Conservation (phyloP, 441 rosid genomes). For the Corymbia citriodora region DNA sequence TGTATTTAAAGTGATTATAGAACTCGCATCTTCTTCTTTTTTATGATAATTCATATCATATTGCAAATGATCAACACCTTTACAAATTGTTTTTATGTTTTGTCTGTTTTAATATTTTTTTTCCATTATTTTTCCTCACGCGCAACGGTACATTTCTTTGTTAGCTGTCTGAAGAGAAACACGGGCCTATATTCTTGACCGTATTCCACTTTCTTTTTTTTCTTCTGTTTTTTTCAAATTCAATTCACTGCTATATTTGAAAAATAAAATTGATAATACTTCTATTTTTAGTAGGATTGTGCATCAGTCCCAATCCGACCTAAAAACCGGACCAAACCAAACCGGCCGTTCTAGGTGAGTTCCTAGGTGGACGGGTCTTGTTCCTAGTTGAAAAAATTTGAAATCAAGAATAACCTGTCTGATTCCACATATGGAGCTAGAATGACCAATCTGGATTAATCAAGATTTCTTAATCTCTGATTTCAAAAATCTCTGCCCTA, state of each 20-base stretch:
- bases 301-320: background rate
- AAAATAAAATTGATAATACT: background rate
- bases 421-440: background rate
- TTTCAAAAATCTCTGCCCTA: background rate
- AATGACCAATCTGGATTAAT: rapidly evolving
- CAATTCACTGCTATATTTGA: background rate
- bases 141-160: background rate
- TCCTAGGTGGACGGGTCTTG: background rate
- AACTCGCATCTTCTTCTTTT: background rate
- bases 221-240: background rate
- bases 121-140: background rate
- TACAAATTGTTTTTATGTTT: background rate
- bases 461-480: too few species aligned
- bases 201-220: background rate
- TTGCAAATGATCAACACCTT: background rate
- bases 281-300: background rate
- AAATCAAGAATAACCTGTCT: background rate
- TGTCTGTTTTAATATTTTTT: background rate
- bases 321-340: background rate
- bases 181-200: background rate
- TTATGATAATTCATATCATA: background rate
- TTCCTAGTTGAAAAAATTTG: background rate
- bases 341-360: background rate
- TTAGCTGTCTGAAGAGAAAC: background rate
- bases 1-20: background rate